Evolutionary conservation across 352 stramenopile species (phyloP).

Genomic region (Phytophthora parvispora): DNA sequence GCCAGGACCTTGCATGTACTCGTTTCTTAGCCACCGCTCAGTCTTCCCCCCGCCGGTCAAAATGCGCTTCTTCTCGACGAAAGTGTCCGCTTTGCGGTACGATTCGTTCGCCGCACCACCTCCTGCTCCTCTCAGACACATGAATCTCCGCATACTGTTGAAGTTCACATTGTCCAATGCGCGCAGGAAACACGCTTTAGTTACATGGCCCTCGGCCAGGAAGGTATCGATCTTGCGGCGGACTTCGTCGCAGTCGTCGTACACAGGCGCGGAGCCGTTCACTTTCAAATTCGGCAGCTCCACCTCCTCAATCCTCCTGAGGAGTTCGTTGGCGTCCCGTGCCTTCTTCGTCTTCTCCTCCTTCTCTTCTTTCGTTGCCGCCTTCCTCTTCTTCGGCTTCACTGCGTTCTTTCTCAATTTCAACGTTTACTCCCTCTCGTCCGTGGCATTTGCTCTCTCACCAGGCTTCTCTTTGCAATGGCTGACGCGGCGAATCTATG

Average conservation of each 20-base stretch:
- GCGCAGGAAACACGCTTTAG: background rate
- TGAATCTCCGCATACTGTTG: background rate
- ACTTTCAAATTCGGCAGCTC: background rate
- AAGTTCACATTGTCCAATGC: conserved; percentile 1
- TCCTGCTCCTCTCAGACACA: background rate
- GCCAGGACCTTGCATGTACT: background rate
- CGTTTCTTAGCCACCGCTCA: background rate
- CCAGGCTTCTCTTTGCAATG: too few relatives aligned
- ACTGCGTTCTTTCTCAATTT: background rate
- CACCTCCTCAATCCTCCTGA: background rate
- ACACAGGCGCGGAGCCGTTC: background rate
- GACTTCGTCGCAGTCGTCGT: background rate
- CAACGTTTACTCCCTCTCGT: background rate
- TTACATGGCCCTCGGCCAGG: background rate
- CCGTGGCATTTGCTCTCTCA: too few relatives aligned
- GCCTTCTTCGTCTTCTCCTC: background rate
- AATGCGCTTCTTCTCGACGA: conserved; percentile 1
- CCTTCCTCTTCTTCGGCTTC: background rate
- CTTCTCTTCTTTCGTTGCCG: background rate
- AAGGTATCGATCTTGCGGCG: background rate
- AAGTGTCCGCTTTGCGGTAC: background rate
- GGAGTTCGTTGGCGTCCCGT: background rate
- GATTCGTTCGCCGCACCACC: background rate
- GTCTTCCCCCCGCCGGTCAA: background rate
- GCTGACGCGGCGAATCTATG: too few relatives aligned